Evolutionary conservation across 2,329 filamentous ascomycete species (phyloP), one percentile per base, ranked within the genome.

Genomic region (Onygenales sp.): DNA sequence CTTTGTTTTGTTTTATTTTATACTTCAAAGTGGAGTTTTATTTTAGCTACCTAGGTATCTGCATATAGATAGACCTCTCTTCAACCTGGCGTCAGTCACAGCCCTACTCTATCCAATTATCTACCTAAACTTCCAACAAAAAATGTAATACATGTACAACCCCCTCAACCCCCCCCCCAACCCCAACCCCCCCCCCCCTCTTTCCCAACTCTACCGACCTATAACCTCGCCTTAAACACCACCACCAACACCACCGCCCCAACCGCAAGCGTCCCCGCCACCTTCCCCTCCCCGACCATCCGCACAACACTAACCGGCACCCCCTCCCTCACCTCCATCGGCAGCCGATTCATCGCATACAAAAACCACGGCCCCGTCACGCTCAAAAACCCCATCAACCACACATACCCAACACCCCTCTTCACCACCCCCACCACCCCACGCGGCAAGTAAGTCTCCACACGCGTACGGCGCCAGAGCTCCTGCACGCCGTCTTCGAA

Each of bases 401-500:
- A 47, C 32, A 47, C 4, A n/a, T 9, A 36, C 14, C 32, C 33
- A 11, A 47, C 33, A 21, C 17, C 36, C 27, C 43, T 49, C 50
- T 44, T 54, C 11, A 40, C 27, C 17, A 32, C 31, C 11, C 11
- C 10, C 48, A 39, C 9, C 9, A 21, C 27, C 21, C 11, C 11
- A 7, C 34, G 21, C 17, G n/a, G 45, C 27, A 46, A n/a, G 2
- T 33, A 32, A 10, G 6, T 34, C 39, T 32, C 48, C n/a, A 37
- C 33, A 8, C 33, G 32, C 32, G 32, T 6, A 21, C 40, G 46
- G 13, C 54, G 43, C 58, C 61, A 67, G 1, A 62, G 17, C 6
- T 43, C 52, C 44, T 63, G 60, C 6, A 63, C 54, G 1, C 46
- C 47, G 47, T 68, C 65, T 54, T 69, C 67, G 33, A 67, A 55